Conservation (phyloP, 2,329 filamentous ascomycete species). For the Coleophoma eucalyptorum region DNA sequence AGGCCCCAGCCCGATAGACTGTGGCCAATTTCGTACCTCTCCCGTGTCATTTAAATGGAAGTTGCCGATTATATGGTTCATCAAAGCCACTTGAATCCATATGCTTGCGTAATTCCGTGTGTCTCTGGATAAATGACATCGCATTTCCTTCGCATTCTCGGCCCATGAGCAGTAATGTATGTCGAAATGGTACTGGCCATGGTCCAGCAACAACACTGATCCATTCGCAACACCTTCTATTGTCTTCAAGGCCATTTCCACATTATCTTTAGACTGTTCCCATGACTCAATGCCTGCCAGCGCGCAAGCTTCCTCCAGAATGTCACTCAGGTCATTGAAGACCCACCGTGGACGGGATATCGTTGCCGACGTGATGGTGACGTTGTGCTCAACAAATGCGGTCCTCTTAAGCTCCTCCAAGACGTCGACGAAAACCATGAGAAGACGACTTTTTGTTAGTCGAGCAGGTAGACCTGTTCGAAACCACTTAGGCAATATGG, state of each 20-base stretch:
- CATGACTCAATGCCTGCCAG: constrained; percentile 10
- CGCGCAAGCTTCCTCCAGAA: constrained; percentile 12
- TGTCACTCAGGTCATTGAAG: constrained; percentile 5
- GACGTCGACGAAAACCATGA: constrained; percentile 6
- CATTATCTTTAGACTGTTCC: constrained; percentile 4
- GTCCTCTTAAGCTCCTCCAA: constrained; percentile 7
- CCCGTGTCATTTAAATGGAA: constrained; percentile 4
- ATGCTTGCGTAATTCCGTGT: background rate
- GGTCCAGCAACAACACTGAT: constrained; percentile 6
- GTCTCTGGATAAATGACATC: background rate
- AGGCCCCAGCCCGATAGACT: background rate
- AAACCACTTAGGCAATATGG: constrained; percentile 8
- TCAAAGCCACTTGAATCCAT: background rate
- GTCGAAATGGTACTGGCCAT: constrained; percentile 9
- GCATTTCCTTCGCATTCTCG: background rate
- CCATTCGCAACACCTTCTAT: background rate
- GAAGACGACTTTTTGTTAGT: constrained; percentile 5
- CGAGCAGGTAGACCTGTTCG: background rate
- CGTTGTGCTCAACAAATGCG: constrained; percentile 5
- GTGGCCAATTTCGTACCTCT: background rate
- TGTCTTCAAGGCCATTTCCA: constrained; percentile 4
- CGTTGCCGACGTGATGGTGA: constrained; percentile 11
- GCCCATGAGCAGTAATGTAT: constrained; percentile 1
- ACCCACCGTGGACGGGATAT: constrained; percentile 7
- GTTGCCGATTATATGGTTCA: background rate